These are phyloP conservation scores for Chaetomium cochliodes DNA, from an alignment of 495 filamentous ascomycete species.

Conservation along the genomic window DNA sequence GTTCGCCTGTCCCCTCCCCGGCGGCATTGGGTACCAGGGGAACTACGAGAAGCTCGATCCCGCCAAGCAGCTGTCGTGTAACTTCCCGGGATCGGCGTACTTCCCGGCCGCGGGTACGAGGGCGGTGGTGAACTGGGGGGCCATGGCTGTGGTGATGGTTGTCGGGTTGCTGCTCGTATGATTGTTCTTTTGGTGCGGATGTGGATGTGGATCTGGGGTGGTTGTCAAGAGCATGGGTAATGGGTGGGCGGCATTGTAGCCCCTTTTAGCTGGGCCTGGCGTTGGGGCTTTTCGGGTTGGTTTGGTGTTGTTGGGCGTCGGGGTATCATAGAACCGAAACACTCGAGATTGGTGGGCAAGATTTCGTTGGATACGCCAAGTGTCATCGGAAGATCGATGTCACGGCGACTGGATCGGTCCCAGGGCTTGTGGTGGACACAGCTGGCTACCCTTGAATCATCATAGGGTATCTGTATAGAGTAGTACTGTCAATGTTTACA, in stretches of 20 bases:
- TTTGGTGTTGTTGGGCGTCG: background rate
- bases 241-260: background rate
- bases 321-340: background rate
- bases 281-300: slow-evolving; percentile 2
- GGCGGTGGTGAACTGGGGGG: slow-evolving; percentile 23
- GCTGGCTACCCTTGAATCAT: background rate
- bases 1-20: slow-evolving; percentile 70
- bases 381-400: background rate
- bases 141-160: slow-evolving; percentile 19
- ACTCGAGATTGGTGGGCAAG: background rate
- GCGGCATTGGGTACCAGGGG: slow-evolving; percentile 51
- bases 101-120: slow-evolving; percentile 29
- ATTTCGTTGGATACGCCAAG: background rate
- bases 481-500: background rate
- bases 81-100: slow-evolving; percentile 48
- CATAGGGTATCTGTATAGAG: background rate
- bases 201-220: background rate
- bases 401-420: background rate
- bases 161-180: slow-evolving; percentile 11
- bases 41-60: slow-evolving; percentile 61
- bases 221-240: background rate
- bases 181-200: background rate
- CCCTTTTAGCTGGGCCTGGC: background rate
- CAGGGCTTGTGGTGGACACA: background rate
- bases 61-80: slow-evolving; percentile 40